Base-by-base conservation (phyloP, 1,139 yeast species). In the Sugiyamaella pinicola region DNA sequence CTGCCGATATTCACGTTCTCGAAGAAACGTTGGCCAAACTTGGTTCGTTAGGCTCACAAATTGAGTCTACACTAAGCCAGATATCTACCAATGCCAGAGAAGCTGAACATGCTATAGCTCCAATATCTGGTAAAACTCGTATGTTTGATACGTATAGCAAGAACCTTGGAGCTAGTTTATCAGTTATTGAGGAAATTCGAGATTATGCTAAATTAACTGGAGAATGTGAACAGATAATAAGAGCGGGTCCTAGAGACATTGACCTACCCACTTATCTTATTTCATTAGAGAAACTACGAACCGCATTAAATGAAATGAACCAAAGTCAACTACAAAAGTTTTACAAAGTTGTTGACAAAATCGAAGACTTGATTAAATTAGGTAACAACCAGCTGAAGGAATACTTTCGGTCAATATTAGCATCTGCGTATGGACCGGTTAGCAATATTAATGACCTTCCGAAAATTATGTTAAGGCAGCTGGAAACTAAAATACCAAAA, bases 1-100 rank as follows among this genome's bases (percentile, higher is more conserved):
- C 39, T 66, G 91, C 95, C 2, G 96, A 89, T 62, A 84, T 88
- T 46, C 84, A 89, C 2, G 90, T 90, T 8, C 75, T 90, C 40
- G 87, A 87, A 54, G 95, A 87, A 64, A 85, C 87, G 53, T 74
- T 90, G 33, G 69, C 76, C 48, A 78, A 80, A 54, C 81, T 90
- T 5, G 78, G 79, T 44, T 77, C 76, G 17, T 69, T 89, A 37
- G 80, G 90, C 24, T 68, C 71, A 3, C 73, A 79, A 47, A 83
- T 90, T 52, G 75, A 82, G 15, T 69, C 73, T 35, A 82, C 89
- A 0, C 71, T 90, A 35, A 71, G 69, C 43, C 75, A 73, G 47
- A 79, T 90, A 44, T 78, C 87, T 2, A 69, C 68, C 29, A 81
- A 82, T 48, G 80, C 95, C 3, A 70, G 77, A 39, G 78, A 79